Conservation (phyloP, 352 stramenopile species). For the Globisporangium cylindrosporum region DNA sequence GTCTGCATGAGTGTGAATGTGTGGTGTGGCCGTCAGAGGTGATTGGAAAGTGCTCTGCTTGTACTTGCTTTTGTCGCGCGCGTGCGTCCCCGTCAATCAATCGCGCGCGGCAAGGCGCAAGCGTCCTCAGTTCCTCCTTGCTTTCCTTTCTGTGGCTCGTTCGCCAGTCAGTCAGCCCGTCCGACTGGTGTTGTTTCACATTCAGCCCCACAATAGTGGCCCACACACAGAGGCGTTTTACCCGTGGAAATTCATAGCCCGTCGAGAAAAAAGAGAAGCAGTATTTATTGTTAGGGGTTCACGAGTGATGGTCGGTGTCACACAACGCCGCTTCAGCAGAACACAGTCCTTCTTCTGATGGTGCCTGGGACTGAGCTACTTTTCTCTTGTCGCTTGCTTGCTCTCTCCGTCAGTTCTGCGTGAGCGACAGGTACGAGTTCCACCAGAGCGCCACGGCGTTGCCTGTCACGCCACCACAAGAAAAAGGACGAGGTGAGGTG, state of each 20-base stretch:
- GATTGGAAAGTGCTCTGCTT: not conserved
- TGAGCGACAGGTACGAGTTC: slow-evolving; percentile 77
- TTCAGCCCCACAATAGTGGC: not conserved
- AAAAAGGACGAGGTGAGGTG: not conserved
- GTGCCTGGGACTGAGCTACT: no score
- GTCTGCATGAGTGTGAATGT: not conserved
- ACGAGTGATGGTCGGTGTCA: slow-evolving; percentile 7
- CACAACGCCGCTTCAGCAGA: not conserved
- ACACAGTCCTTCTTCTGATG: no score
- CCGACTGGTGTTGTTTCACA: not conserved
- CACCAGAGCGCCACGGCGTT: slow-evolving; percentile 74
- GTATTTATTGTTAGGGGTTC: slow-evolving; percentile 7
- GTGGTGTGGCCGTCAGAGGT: not conserved
- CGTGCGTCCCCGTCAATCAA: not conserved
- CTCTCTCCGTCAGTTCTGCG: slow-evolving; percentile 28
- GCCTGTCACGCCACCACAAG: slow-evolving; percentile 30
- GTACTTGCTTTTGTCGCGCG: not conserved
- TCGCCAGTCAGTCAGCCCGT: slow-evolving; percentile 1
- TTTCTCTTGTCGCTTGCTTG: not conserved
- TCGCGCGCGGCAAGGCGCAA: not conserved
- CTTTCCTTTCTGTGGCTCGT: slow-evolving; percentile 4
- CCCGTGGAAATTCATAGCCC: not conserved
- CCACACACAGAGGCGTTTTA: not conserved
- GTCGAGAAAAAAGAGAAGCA: slow-evolving; percentile 7
- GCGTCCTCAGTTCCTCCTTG: not conserved